These are phyloP conservation scores for Lichtheimia hyalospora DNA, from an alignment of 371 early-diverging fungal genomes.

Conservation along the genomic window DNA sequence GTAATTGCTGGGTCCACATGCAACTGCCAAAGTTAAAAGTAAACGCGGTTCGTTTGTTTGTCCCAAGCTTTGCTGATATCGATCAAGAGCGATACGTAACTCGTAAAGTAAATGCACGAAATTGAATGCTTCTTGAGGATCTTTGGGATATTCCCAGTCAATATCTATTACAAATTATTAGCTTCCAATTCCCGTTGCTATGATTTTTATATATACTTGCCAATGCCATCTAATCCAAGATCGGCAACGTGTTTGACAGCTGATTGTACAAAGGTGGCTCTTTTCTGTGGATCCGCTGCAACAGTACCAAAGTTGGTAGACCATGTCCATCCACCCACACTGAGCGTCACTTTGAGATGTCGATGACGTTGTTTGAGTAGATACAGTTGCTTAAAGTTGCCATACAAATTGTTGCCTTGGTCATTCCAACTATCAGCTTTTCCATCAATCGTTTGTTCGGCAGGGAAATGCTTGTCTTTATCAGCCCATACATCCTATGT, in stretches of 20 bases:
- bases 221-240: conserved; percentile 60
- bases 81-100: conserved; percentile 66
- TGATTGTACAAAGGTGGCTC: conserved; percentile 62
- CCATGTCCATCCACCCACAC: conserved; percentile 91
- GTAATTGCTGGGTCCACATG: conserved; percentile 65
- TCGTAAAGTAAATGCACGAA: conserved; percentile 78
- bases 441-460: conserved; percentile 45
- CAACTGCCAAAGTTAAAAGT: conserved; percentile 66
- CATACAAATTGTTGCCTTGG: conserved; percentile 64
- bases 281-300: conserved; percentile 51
- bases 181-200: conserved; percentile 5
- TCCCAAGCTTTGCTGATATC: conserved; percentile 38
- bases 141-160: conserved; percentile 89
- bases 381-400: conserved; percentile 80
- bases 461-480: conserved; percentile 45
- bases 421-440: conserved; percentile 63
- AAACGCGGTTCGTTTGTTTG: conserved; percentile 50
- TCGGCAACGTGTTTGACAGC: conserved; percentile 61
- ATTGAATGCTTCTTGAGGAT: conserved; percentile 69
- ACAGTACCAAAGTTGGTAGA: conserved; percentile 83
- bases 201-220: conserved; percentile 17
- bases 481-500: conserved; percentile 46
- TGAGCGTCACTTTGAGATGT: conserved; percentile 69
- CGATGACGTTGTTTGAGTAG: conserved; percentile 72
- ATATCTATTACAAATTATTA: conserved; percentile 44